These are phyloP conservation scores for Pseudocercospora eumusae DNA, from an alignment of 2,329 filamentous ascomycete genomes.

Conservation along the genomic window DNA sequence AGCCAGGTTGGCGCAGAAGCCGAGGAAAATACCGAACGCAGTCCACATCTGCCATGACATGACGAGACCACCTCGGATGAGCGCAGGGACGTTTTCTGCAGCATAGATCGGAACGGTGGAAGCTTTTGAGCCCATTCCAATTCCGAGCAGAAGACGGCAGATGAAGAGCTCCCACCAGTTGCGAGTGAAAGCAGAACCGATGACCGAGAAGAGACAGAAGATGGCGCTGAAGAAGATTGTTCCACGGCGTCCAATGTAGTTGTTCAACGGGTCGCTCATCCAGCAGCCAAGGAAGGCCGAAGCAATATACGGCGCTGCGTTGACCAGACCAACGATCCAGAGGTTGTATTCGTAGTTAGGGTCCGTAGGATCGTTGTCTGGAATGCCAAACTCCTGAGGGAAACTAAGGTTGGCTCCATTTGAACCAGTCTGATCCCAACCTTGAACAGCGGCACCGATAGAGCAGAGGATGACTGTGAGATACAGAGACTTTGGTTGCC, in stretches of 20 bases:
- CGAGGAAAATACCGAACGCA: conserved; percentile 66
- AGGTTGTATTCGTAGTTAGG: background rate
- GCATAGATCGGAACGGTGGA: conserved; percentile 45
- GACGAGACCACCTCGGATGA: conserved; percentile 48
- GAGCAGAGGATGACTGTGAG: conserved; percentile 42
- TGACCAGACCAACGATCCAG: conserved; percentile 4
- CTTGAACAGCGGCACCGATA: conserved; percentile 28
- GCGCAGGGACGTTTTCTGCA: conserved; percentile 49
- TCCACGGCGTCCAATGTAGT: conserved; percentile 38
- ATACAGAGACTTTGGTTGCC: conserved; percentile 53
- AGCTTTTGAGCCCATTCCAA: conserved; percentile 50
- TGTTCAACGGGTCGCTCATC: conserved; percentile 55
- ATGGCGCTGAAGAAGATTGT: conserved; percentile 43
- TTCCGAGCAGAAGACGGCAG: conserved; percentile 69
- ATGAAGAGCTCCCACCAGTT: conserved; percentile 71
- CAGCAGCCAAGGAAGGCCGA: conserved; percentile 37
- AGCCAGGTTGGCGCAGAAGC: background rate
- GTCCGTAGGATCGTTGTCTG: background rate
- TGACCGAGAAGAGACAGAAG: conserved; percentile 64
- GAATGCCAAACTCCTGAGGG: conserved; percentile 26
- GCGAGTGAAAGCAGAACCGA: conserved; percentile 61
- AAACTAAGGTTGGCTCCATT: conserved; percentile 34
- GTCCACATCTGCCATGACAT: conserved; percentile 42
- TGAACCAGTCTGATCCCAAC: conserved; percentile 36
- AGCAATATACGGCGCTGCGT: conserved; percentile 53